Conservation (phyloP, 1,284 basidiomycete genomes). For the Microbotryomycetes sp. region DNA sequence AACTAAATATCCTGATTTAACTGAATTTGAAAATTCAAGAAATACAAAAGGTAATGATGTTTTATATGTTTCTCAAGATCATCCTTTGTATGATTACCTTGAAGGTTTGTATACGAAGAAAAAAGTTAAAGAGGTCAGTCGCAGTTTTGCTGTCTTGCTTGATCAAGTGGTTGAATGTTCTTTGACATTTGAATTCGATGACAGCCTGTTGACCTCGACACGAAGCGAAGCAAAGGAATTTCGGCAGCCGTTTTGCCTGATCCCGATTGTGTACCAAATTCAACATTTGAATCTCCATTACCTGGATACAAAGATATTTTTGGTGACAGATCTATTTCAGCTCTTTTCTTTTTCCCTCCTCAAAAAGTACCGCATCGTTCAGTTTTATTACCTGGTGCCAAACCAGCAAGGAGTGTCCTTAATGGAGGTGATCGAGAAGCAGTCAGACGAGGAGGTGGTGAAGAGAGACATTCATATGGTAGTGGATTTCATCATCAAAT, state of each 20-base stretch:
- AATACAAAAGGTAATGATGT: conserved; percentile 82
- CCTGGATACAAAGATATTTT: conserved; percentile 60
- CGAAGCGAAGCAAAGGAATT: conserved; percentile 66
- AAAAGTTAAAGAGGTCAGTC: conserved; percentile 65
- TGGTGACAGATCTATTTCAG: conserved; percentile 80
- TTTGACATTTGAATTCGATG: conserved; percentile 37
- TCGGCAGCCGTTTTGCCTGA: conserved; percentile 74
- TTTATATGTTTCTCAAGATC: conserved; percentile 78
- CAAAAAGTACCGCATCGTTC: conserved; percentile 81
- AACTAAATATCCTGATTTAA: conserved; percentile 62
- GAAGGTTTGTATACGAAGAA: conserved; percentile 85
- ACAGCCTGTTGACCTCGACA: conserved; percentile 55
- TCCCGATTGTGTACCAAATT: conserved; percentile 82
- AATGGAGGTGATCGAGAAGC: conserved; percentile 67
- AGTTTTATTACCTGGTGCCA: conserved; percentile 69
- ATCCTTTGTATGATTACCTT: conserved; percentile 77
- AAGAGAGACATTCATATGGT: conserved; percentile 12
- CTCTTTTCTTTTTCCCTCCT: conserved; percentile 80
- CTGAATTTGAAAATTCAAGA: conserved; percentile 71
- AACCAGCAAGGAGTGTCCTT: conserved; percentile 57
- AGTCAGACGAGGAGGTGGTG: conserved; percentile 47
- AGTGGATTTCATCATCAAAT: conserved; percentile 26
- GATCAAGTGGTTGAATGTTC: conserved; percentile 1
- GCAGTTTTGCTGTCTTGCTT: neutral
- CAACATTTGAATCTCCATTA: conserved; percentile 74